Evolutionary conservation across 2,329 filamentous ascomycete genomes (phyloP).

Genomic region (Penicillium glabrum): DNA sequence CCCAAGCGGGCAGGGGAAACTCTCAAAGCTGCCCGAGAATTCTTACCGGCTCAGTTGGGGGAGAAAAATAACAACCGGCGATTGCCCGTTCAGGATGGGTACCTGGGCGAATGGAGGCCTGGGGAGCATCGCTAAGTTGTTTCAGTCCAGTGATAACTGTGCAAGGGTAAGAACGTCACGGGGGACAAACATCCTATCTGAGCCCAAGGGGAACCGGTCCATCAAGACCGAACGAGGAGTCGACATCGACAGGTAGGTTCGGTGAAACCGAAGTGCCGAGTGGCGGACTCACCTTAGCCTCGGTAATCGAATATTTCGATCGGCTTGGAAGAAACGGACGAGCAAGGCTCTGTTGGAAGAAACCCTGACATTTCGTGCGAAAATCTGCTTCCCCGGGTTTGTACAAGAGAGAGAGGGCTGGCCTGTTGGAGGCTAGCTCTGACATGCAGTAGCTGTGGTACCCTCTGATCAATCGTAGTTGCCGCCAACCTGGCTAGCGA

Average conservation of each 20-base stretch:
- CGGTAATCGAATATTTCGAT: conserved; percentile 16
- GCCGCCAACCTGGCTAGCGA: conserved; percentile 86
- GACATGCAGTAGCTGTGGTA: conserved; percentile 4
- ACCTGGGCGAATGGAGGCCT: neutral
- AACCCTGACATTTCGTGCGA: conserved; percentile 17
- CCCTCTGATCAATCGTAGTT: conserved; percentile 57
- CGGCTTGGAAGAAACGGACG: conserved; percentile 18
- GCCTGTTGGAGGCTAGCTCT: conserved; percentile 18
- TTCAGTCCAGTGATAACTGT: conserved; percentile 8
- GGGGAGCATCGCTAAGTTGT: neutral
- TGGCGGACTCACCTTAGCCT: conserved; percentile 10
- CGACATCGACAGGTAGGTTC: conserved; percentile 6
- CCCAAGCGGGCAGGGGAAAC: conserved; percentile 8
- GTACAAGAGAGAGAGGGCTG: conserved; percentile 9
- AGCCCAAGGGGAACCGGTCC: conserved; percentile 9
- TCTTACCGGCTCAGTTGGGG: conserved; percentile 1
- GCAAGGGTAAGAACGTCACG: conserved; percentile 6
- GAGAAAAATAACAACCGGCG: neutral
- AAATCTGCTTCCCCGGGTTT: conserved; percentile 15
- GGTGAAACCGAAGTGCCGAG: conserved; percentile 2
- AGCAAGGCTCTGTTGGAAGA: conserved; percentile 19
- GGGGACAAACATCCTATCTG: conserved; percentile 5
- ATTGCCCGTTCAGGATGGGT: neutral
- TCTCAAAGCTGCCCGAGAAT: conserved; percentile 14
- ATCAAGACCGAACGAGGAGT: conserved; percentile 6